phyloP scores from a whole-genome alignment of 768 basidiomycete species.

The Boletellus ananas region DNA sequence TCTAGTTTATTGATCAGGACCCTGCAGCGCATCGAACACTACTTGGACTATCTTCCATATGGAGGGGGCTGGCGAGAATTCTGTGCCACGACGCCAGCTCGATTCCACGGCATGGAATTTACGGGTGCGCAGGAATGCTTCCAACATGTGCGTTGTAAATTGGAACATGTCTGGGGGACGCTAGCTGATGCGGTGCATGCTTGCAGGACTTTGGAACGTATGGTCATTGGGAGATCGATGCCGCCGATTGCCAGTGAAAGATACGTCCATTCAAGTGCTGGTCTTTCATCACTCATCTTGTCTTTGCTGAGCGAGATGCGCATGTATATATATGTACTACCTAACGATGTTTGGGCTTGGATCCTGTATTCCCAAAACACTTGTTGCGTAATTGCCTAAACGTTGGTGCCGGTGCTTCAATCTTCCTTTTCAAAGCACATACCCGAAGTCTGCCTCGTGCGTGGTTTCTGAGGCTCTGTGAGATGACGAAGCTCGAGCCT shows the following conservation, averaged over 20 bases:
- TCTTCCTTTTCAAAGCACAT: no score
- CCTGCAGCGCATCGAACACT: constrained; percentile 27
- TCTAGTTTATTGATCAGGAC: background rate
- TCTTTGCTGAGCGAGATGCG: no score
- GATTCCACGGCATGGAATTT: constrained; percentile 26
- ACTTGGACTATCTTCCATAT: constrained; percentile 25
- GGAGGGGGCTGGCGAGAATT: constrained; percentile 30
- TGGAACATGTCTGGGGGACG: background rate
- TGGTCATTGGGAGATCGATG: constrained; percentile 26
- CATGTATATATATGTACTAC: no score
- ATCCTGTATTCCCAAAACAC: no score
- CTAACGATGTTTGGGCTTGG: no score
- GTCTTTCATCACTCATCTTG: no score
- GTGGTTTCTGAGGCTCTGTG: no score
- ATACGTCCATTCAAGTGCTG: no score
- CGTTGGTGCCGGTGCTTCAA: no score
- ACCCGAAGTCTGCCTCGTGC: no score
- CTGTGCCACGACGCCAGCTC: constrained; percentile 31
- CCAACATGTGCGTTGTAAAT: constrained; percentile 14
- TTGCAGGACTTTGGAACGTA: constrained; percentile 18
- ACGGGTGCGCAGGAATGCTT: constrained; percentile 21
- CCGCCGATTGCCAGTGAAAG: constrained; percentile 8
- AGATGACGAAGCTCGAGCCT: no score
- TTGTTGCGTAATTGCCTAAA: no score
- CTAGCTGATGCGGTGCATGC: background rate